phyloP scores from a whole-genome alignment of 1,139 yeast genomes.

The Diutina pseudorugosa region DNA sequence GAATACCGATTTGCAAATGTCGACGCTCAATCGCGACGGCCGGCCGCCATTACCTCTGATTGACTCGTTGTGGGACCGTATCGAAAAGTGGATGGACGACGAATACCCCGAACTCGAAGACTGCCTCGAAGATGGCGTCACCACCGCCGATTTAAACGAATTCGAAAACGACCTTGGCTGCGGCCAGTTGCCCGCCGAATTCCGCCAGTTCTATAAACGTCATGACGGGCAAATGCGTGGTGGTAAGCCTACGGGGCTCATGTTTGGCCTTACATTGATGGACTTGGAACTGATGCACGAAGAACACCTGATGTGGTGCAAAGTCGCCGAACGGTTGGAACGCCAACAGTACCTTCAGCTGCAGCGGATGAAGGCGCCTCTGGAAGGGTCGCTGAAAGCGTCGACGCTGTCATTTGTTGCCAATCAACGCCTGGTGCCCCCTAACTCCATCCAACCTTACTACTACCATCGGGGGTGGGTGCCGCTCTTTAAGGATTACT shows the following conservation, averaged over 20 bases:
- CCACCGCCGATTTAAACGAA: conserved; percentile 65
- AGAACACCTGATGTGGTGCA: conserved; percentile 65
- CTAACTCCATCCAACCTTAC: conserved; percentile 40
- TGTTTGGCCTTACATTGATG: conserved; percentile 59
- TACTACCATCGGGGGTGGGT: conserved; percentile 53
- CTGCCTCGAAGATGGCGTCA: conserved; percentile 57
- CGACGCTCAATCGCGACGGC: conserved; percentile 27
- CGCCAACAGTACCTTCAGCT: conserved; percentile 25
- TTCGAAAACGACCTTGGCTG: conserved; percentile 61
- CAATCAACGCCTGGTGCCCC: conserved; percentile 45
- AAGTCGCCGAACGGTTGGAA: conserved; percentile 44
- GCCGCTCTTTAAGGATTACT: conserved; percentile 43
- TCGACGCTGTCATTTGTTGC: conserved; percentile 24
- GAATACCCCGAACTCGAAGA: conserved; percentile 75
- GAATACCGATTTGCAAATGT: conserved; percentile 25
- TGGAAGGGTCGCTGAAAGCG: conserved; percentile 10
- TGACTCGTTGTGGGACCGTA: conserved; percentile 59
- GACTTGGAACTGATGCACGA: conserved; percentile 62
- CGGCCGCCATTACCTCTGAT: conserved; percentile 66
- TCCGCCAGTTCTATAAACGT: conserved; percentile 59
- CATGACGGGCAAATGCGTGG: conserved; percentile 80
- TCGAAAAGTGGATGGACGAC: conserved; percentile 63
- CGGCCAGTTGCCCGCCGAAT: conserved; percentile 56
- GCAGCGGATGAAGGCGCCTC: conserved; percentile 14
- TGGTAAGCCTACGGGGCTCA: conserved; percentile 62